Conservation (phyloP, 2,329 filamentous ascomycete genomes). For the Pseudomassariella vexata region DNA sequence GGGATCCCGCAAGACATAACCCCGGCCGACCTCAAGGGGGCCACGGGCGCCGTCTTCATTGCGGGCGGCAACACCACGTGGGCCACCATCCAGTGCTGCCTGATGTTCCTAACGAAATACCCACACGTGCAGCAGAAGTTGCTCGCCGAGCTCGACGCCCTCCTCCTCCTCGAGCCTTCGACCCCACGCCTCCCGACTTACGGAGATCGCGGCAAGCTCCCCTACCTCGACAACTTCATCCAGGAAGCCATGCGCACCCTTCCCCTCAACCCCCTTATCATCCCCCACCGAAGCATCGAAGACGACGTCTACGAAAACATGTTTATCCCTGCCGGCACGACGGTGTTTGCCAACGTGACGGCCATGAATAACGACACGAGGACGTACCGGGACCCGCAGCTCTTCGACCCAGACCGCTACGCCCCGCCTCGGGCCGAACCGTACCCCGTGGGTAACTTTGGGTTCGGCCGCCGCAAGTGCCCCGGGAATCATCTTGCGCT, state of each 20-base stretch:
- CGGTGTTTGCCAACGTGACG: slow-evolving; percentile 35
- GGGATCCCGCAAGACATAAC: slow-evolving; percentile 26
- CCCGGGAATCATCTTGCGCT: slow-evolving; percentile 44
- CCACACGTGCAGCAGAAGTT: slow-evolving; percentile 7
- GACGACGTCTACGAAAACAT: slow-evolving; percentile 44
- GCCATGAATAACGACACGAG: slow-evolving; percentile 37
- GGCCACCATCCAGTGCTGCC: slow-evolving; percentile 26
- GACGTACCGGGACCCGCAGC: slow-evolving; percentile 33
- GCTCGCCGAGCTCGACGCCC: slow-evolving; percentile 14
- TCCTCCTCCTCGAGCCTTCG: slow-evolving; percentile 15
- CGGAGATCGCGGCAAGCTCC: slow-evolving; percentile 24
- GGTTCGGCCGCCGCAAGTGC: slow-evolving; percentile 47
- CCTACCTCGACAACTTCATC: slow-evolving; percentile 23
- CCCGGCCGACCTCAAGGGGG: slow-evolving; percentile 41
- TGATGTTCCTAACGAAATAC: slow-evolving; percentile 9
- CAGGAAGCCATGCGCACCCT: slow-evolving; percentile 23
- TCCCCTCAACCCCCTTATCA: slow-evolving; percentile 27
- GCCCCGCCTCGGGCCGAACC: slow-evolving; percentile 35
- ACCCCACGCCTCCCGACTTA: slow-evolving; percentile 24
- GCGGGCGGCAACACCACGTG: slow-evolving; percentile 41
- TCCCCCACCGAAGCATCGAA: slow-evolving; percentile 37
- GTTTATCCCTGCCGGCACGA: slow-evolving; percentile 49
- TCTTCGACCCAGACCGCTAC: slow-evolving; percentile 42
- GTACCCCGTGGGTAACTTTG: slow-evolving; percentile 40
- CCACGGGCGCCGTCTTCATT: slow-evolving; percentile 40